These are phyloP conservation scores for Agaricus sinodeliciosus DNA, from an alignment of 768 basidiomycete species.

Conservation along the genomic window DNA sequence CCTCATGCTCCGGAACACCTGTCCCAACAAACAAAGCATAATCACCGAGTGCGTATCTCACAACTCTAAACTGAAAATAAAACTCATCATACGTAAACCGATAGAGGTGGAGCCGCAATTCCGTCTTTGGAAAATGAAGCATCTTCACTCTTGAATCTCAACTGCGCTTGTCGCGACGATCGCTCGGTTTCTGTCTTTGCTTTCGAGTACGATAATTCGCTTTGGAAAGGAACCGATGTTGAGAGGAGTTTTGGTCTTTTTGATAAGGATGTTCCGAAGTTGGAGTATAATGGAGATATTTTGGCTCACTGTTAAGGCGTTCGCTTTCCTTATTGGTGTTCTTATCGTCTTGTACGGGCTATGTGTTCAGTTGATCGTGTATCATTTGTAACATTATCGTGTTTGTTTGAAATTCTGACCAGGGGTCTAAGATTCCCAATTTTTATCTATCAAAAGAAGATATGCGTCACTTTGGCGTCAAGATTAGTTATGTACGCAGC, in stretches of 20 bases:
- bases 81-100: neutral
- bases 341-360: no score
- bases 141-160: slow-evolving; percentile 26
- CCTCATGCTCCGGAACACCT: slow-evolving; percentile 27
- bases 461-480: no score
- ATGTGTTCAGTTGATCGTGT: no score
- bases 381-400: no score
- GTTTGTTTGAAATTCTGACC: no score
- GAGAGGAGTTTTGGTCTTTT: slow-evolving; percentile 34
- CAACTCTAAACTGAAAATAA: neutral
- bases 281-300: slow-evolving; percentile 17
- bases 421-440: no score
- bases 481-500: no score
- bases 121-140: slow-evolving; percentile 25
- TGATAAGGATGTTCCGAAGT: slow-evolving; percentile 17
- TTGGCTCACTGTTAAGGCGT: slow-evolving; percentile 16
- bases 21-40: slow-evolving; percentile 27
- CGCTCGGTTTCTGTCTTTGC: slow-evolving; percentile 26
- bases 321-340: no score
- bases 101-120: slow-evolving; percentile 25
- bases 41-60: slow-evolving; percentile 27
- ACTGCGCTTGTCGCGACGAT: slow-evolving; percentile 27
- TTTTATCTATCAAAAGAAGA: no score
- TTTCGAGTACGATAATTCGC: slow-evolving; percentile 32
- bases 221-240: slow-evolving; percentile 29